phyloP scores from a whole-genome alignment of 305 asterid species.

The Fraxinus dipetala region DNA sequence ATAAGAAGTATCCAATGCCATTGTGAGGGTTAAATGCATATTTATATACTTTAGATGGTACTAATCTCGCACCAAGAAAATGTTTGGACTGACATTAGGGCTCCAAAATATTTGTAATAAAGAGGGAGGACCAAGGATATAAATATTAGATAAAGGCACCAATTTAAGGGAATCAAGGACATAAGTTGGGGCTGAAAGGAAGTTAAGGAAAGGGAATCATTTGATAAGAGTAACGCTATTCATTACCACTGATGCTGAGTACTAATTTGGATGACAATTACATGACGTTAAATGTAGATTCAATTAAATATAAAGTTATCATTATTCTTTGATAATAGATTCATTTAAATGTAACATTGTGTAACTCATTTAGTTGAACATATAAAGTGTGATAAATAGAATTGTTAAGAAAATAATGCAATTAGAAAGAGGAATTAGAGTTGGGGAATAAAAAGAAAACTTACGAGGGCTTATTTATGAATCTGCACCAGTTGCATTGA shows the following conservation, averaged over 20 bases:
- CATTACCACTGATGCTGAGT: background rate
- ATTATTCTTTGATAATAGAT: no score
- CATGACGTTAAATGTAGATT: background rate
- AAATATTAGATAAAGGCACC: background rate
- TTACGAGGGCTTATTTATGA: background rate
- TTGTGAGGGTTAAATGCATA: background rate
- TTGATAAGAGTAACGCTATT: background rate
- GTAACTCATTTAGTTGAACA: no score
- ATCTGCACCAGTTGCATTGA: background rate
- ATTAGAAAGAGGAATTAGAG: background rate
- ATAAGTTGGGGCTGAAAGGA: background rate
- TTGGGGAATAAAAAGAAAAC: background rate
- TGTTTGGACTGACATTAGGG: background rate
- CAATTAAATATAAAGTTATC: no score
- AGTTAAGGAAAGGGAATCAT: background rate
- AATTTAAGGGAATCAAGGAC: background rate
- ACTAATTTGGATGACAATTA: background rate
- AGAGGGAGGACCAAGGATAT: background rate
- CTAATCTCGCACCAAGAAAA: background rate
- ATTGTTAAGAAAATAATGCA: background rate
- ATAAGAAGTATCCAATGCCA: constrained; percentile 1
- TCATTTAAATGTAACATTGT: no score
- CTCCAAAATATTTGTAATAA: background rate
- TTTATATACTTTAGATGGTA: background rate
- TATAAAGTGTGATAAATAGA: no score